Evolutionary conservation across 2,329 filamentous ascomycete species (phyloP).

Genomic region (Colletotrichum filicis): DNA sequence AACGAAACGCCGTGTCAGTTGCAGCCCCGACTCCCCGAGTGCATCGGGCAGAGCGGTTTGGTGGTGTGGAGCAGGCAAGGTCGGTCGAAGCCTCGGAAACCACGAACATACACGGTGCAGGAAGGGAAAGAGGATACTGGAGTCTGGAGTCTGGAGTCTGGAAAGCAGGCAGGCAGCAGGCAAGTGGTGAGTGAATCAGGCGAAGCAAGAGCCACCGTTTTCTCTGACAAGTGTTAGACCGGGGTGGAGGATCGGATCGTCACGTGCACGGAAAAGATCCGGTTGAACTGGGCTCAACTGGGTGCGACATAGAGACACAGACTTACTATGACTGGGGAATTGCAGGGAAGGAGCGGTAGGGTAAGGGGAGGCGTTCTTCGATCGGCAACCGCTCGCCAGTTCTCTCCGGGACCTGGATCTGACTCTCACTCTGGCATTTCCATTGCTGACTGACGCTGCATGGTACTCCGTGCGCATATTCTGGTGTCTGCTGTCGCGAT

Average conservation of each 20-base stretch:
- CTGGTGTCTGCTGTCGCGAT: neutral
- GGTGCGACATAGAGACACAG: too few species aligned
- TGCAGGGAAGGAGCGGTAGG: conserved; percentile 21
- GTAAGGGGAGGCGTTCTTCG: conserved; percentile 18
- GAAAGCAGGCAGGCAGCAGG: neutral
- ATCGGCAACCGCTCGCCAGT: conserved; percentile 18
- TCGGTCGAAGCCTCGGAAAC: neutral
- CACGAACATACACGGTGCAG: neutral
- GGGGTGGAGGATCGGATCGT: neutral
- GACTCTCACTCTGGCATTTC: neutral
- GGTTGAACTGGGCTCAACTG: conserved; percentile 3
- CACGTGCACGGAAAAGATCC: conserved; percentile 26
- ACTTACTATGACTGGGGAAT: neutral
- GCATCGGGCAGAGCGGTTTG: conserved; percentile 7
- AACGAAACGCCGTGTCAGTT: conserved; percentile 27
- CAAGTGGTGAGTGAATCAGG: conserved; percentile 22
- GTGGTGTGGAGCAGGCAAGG: conserved; percentile 7
- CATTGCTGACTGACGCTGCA: neutral
- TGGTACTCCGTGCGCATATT: neutral
- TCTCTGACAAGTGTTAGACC: conserved; percentile 4
- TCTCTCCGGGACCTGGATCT: conserved; percentile 15
- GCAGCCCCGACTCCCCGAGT: conserved; percentile 11
- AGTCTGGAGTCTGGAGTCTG: neutral
- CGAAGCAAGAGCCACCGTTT: conserved; percentile 17
- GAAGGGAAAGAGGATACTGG: neutral